Conservation (phyloP, 257 asterid species). For the Nicotiana undulata region DNA sequence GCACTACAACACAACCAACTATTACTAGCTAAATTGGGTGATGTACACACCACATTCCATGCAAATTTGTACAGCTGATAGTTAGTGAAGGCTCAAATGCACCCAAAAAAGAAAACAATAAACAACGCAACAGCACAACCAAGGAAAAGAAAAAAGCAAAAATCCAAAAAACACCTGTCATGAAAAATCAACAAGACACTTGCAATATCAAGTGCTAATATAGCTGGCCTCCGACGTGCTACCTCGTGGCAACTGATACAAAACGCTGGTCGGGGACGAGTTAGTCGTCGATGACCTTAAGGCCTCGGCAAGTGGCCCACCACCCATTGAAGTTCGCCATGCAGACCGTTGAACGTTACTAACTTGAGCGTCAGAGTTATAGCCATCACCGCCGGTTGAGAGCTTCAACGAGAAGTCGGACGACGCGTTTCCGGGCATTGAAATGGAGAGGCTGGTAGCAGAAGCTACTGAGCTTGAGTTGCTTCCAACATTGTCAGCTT, state of each 20-base stretch:
- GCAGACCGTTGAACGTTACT: slow-evolving; percentile 18
- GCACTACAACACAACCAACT: too few relatives aligned
- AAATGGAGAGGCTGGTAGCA: slow-evolving; percentile 56
- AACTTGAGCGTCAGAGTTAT: slow-evolving; percentile 14
- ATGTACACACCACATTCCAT: neutral
- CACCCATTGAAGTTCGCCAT: slow-evolving; percentile 70
- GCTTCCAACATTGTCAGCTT: slow-evolving; percentile 23
- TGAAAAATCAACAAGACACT: neutral
- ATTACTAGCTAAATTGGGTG: too few relatives aligned
- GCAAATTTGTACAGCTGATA: neutral
- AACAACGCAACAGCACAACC: neutral
- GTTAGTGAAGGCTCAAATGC: neutral
- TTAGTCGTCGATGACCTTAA: slow-evolving; percentile 55
- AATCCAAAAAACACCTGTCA: neutral
- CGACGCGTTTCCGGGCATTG: slow-evolving; percentile 44
- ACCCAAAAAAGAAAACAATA: too few relatives aligned
- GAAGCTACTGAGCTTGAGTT: slow-evolving; percentile 13
- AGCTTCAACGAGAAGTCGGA: slow-evolving; percentile 78
- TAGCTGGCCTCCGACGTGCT: slow-evolving; percentile 33
- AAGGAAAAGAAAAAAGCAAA: neutral
- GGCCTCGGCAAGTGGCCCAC: slow-evolving; percentile 93
- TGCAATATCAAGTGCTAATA: slow-evolving; percentile 34
- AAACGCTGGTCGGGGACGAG: slow-evolving; percentile 77
- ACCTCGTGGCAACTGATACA: slow-evolving; percentile 37
- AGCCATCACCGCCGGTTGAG: slow-evolving; percentile 49